Conservation (phyloP, 2,329 filamentous ascomycete genomes). For the Mariannaea sp. region DNA sequence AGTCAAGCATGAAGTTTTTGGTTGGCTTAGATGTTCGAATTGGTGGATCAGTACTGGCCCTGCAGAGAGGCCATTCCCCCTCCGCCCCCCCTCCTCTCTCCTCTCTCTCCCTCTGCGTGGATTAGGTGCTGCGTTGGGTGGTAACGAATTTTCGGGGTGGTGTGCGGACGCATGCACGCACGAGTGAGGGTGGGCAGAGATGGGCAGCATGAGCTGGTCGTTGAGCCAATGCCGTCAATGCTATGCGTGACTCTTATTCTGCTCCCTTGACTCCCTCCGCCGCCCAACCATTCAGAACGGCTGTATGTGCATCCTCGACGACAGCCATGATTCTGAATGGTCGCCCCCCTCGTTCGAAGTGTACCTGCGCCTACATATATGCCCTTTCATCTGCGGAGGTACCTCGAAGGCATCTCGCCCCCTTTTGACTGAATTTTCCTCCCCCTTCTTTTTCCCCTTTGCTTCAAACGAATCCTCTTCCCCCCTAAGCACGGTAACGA, state of each 20-base stretch:
- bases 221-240: slow-evolving; percentile 9
- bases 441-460: slow-evolving; percentile 2
- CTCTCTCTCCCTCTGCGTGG: slow-evolving; percentile 1
- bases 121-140: slow-evolving; percentile 7
- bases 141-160: not conserved
- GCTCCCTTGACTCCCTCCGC: slow-evolving; percentile 6
- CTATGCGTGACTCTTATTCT: slow-evolving; percentile 17
- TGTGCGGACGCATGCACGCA: slow-evolving; percentile 6
- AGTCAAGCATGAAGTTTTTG: slow-evolving; percentile 1
- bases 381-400: slow-evolving; percentile 16
- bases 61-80: no score
- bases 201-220: slow-evolving; percentile 17
- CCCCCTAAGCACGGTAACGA: slow-evolving; percentile 10
- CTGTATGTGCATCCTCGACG: slow-evolving; percentile 10
- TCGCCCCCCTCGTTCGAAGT: slow-evolving; percentile 6
- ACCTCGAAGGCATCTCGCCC: slow-evolving; percentile 10
- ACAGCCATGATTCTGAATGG: slow-evolving; percentile 7
- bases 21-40: not conserved
- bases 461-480: slow-evolving; percentile 1
- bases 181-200: slow-evolving; percentile 14
- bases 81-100: no score
- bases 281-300: slow-evolving; percentile 10
- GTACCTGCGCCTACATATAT: slow-evolving; percentile 22
- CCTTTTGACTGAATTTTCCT: not conserved
- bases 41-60: no score